phyloP scores from a whole-genome alignment of 2,329 filamentous ascomycete genomes.

The Dactylellina drechsleri region DNA sequence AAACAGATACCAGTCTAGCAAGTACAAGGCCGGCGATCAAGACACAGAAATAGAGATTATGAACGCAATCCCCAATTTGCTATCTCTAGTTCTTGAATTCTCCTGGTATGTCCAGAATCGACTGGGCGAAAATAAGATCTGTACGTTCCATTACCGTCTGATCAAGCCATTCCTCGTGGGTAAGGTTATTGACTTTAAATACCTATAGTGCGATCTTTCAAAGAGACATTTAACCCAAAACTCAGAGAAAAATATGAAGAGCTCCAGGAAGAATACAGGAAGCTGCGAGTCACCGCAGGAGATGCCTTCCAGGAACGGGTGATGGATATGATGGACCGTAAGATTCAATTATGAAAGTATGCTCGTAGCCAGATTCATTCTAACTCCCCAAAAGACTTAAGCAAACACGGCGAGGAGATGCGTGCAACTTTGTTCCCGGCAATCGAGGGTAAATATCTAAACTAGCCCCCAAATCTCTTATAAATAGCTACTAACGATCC shows the following conservation, averaged over 20 bases:
- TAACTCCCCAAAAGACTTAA: slow-evolving; percentile 27
- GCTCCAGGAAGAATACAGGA: slow-evolving; percentile 46
- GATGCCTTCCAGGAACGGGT: slow-evolving; percentile 53
- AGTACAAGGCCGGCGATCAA: slow-evolving; percentile 26
- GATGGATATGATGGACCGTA: slow-evolving; percentile 53
- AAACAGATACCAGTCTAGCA: slow-evolving; percentile 28
- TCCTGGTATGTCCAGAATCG: slow-evolving; percentile 53
- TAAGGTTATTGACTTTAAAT: too few species aligned
- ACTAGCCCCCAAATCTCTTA: neutral
- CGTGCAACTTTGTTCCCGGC: slow-evolving; percentile 38
- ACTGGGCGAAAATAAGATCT: slow-evolving; percentile 48
- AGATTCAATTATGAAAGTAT: neutral
- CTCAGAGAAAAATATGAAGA: slow-evolving; percentile 53
- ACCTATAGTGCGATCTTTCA: slow-evolving; percentile 41
- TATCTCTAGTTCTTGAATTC: slow-evolving; percentile 41
- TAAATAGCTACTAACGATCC: too few species aligned
- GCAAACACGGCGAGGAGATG: slow-evolving; percentile 41
- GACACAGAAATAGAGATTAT: slow-evolving; percentile 50
- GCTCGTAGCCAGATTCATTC: neutral
- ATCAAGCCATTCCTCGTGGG: neutral
- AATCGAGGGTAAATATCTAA: slow-evolving; percentile 27
- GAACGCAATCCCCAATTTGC: slow-evolving; percentile 35
- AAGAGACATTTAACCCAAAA: slow-evolving; percentile 53
- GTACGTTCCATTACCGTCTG: slow-evolving; percentile 5
- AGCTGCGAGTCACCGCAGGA: slow-evolving; percentile 39